Evolutionary conservation across 2,329 filamentous ascomycete genomes (phyloP).

Genomic region (Aspergillus brunneoviolaceus): DNA sequence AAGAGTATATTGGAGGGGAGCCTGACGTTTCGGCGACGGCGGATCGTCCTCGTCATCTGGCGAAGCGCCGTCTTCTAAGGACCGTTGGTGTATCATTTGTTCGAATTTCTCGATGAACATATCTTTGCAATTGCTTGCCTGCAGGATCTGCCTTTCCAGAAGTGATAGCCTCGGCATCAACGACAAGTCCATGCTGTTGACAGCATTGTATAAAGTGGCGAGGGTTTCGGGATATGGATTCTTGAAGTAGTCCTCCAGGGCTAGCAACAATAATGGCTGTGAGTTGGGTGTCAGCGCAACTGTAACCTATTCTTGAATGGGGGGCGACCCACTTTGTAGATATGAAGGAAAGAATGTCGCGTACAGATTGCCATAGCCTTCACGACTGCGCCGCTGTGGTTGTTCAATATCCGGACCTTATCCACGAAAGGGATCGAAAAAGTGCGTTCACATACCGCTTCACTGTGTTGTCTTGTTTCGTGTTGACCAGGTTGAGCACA

Average conservation of each 20-base stretch:
- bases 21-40: conserved; percentile 56
- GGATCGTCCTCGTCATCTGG: conserved; percentile 34
- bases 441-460: conserved; percentile 56
- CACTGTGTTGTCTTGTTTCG: conserved; percentile 89
- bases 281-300: conserved; percentile 17
- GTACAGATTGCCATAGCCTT: conserved; percentile 99
- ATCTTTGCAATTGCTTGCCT: conserved; percentile 90
- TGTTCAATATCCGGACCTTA: not conserved
- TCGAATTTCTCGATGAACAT: conserved; percentile 98
- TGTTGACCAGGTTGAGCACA: conserved; percentile 95
- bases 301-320: not conserved
- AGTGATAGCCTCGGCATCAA: conserved; percentile 82
- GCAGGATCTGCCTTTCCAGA: conserved; percentile 80
- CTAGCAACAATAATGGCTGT: conserved; percentile 81
- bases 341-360: conserved; percentile 93
- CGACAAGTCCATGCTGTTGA: conserved; percentile 96
- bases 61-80: conserved; percentile 60
- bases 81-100: conserved; percentile 81
- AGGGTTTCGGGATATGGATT: conserved; percentile 84
- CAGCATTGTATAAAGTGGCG: conserved; percentile 81
- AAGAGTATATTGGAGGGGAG: conserved; percentile 67
- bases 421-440: not conserved
- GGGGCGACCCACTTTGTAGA: conserved; percentile 73
- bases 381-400: conserved; percentile 76
- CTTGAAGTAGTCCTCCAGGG: conserved; percentile 96